These are phyloP conservation scores for Naganishia albida DNA, from an alignment of 1,284 basidiomycete species.

Conservation along the genomic window DNA sequence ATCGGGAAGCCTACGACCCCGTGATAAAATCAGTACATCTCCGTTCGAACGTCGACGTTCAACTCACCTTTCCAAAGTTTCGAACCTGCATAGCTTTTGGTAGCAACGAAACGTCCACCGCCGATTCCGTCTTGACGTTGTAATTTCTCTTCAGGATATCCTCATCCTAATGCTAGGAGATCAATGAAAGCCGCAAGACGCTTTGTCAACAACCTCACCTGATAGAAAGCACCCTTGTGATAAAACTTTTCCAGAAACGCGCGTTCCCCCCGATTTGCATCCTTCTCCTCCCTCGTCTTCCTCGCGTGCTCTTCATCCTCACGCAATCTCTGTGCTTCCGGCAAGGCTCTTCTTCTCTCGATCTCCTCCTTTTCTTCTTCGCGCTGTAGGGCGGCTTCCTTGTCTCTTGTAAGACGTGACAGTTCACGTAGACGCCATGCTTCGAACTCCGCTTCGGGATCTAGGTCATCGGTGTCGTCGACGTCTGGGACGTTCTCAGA, in stretches of 20 bases:
- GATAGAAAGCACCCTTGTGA: constrained; percentile 99
- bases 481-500: constrained; percentile 79
- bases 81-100: constrained; percentile 97
- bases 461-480: constrained; percentile 92
- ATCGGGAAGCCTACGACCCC: constrained; percentile 34
- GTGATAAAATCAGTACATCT: background rate
- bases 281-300: constrained; percentile 66
- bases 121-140: constrained; percentile 82
- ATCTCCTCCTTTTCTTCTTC: constrained; percentile 86
- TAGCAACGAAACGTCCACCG: constrained; percentile 78
- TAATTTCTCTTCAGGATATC: constrained; percentile 88
- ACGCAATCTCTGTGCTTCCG: constrained; percentile 83
- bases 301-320: constrained; percentile 87
- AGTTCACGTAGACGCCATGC: constrained; percentile 94
- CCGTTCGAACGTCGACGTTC: too few species aligned
- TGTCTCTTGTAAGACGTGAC: constrained; percentile 84
- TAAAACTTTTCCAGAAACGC: constrained; percentile 97
- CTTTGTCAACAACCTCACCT: constrained; percentile 59
- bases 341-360: constrained; percentile 82
- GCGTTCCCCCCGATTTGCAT: constrained; percentile 77
- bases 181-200: background rate
- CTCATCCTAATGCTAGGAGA: constrained; percentile 64
- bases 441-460: constrained; percentile 89
- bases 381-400: constrained; percentile 72
- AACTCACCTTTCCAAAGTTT: constrained; percentile 87